Conservation (phyloP, 805 yeast genomes). For the Schizosaccharomyces cryophilus region DNA sequence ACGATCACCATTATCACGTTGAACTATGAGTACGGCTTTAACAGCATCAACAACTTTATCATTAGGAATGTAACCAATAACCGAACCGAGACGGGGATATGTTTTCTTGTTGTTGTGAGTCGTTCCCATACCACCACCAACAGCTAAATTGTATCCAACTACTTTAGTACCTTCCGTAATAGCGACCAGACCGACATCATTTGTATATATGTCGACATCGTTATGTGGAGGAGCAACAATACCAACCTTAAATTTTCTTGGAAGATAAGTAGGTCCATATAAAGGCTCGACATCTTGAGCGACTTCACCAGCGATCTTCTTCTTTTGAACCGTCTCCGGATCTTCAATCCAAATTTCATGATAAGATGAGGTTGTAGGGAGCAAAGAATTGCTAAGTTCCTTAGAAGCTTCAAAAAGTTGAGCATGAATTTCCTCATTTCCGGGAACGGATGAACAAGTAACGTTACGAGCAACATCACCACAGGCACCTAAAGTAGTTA, state of each 20-base stretch:
- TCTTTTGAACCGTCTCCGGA: slow-evolving; percentile 39
- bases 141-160: slow-evolving; percentile 69
- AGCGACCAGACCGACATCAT: slow-evolving; percentile 79
- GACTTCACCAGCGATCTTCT: slow-evolving; percentile 67
- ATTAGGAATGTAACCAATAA: slow-evolving; percentile 48
- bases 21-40: slow-evolving; percentile 80
- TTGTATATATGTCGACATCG: slow-evolving; percentile 90
- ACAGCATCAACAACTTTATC: slow-evolving; percentile 56
- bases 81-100: slow-evolving; percentile 81
- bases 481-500: slow-evolving; percentile 94
- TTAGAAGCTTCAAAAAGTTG: slow-evolving; percentile 44
- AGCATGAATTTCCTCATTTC: slow-evolving; percentile 53
- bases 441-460: slow-evolving; percentile 74
- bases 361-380: slow-evolving; percentile 84
- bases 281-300: slow-evolving; percentile 64
- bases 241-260: slow-evolving; percentile 86
- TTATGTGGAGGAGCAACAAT: slow-evolving; percentile 89
- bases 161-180: slow-evolving; percentile 20
- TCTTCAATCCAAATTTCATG: slow-evolving; percentile 88
- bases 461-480: slow-evolving; percentile 96
- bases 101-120: slow-evolving; percentile 93
- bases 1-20: slow-evolving; percentile 87
- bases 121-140: slow-evolving; percentile 98
- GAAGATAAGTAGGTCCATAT: slow-evolving; percentile 67
- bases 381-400: slow-evolving; percentile 50